Conservation (phyloP, 2,329 filamentous ascomycete species). For the Aspergillus sp. region DNA sequence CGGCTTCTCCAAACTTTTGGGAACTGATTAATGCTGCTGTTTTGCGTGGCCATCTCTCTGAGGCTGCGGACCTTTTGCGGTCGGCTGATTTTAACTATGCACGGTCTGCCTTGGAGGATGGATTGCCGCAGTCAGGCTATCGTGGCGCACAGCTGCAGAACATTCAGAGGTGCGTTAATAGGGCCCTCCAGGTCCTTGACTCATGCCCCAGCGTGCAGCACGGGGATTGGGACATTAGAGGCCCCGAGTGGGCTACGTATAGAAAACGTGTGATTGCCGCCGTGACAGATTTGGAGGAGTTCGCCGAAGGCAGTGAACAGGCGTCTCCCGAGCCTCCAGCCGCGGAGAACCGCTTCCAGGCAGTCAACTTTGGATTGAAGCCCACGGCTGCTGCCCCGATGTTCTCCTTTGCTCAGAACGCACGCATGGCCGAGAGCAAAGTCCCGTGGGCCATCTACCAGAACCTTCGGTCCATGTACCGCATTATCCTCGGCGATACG, state of each 20-base stretch:
- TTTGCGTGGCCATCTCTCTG: conserved; percentile 71
- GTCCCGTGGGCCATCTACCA: conserved; percentile 92
- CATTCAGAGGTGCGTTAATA: conserved; percentile 70
- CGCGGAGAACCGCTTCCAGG: conserved; percentile 49
- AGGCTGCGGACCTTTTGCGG: conserved; percentile 68
- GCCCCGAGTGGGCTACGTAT: conserved; percentile 81
- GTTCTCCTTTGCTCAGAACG: conserved; percentile 67
- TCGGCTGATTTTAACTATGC: conserved; percentile 79
- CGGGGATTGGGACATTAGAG: conserved; percentile 78
- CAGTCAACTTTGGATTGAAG: conserved; percentile 50
- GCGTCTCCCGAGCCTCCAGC: conserved; percentile 43
- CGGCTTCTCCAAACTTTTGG: conserved; percentile 80
- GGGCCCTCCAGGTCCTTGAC: conserved; percentile 69
- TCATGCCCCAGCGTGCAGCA: conserved; percentile 68
- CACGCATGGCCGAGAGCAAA: conserved; percentile 74
- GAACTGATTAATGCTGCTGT: conserved; percentile 74
- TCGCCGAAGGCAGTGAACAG: conserved; percentile 72
- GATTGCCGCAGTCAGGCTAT: conserved; percentile 68
- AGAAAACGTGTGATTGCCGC: conserved; percentile 71
- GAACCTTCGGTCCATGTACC: conserved; percentile 77
- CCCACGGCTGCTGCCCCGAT: conserved; percentile 46
- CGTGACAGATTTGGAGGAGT: conserved; percentile 70
- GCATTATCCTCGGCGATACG: conserved; percentile 73
- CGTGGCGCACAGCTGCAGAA: conserved; percentile 74
- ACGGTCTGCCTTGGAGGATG: conserved; percentile 63